A percentile compares a stretch with the other conserved stretches of the same genome.
Evolutionary conservation across 768 basidiomycete genomes (phyloP).

Genomic region (Rhizopogon sp.): DNA sequence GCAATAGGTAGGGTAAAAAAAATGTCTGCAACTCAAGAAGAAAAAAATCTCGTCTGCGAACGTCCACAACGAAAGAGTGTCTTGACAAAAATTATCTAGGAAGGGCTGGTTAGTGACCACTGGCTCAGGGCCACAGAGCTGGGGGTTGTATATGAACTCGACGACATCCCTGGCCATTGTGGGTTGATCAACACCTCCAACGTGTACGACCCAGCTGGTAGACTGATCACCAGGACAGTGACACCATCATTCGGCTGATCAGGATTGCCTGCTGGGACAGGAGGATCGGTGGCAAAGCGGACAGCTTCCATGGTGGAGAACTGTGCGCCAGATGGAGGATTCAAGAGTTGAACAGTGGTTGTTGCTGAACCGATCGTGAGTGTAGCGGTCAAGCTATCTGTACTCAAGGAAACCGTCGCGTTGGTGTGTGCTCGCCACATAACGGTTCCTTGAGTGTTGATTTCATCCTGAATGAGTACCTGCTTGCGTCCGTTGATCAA

Average conservation of each 20-base stretch:
- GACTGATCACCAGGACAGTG: slow-evolving; percentile 69
- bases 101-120: slow-evolving; percentile 81
- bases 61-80: not conserved
- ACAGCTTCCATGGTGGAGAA: slow-evolving; percentile 54
- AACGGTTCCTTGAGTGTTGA: slow-evolving; percentile 50
- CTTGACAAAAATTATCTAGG: slow-evolving; percentile 13
- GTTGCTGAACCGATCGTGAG: slow-evolving; percentile 67
- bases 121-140: slow-evolving; percentile 59
- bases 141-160: slow-evolving; percentile 62
- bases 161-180: slow-evolving; percentile 75
- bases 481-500: slow-evolving; percentile 79
- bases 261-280: slow-evolving; percentile 47
- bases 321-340: slow-evolving; percentile 56
- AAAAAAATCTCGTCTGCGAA: not conserved
- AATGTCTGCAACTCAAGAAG: not conserved
- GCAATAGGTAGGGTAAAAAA: not conserved
- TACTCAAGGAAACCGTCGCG: slow-evolving; percentile 62
- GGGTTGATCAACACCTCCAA: slow-evolving; percentile 89
- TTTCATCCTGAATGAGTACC: slow-evolving; percentile 92
- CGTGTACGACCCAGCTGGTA: slow-evolving; percentile 63
- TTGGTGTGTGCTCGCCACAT: slow-evolving; percentile 98
- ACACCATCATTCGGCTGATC: slow-evolving; percentile 80
- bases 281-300: slow-evolving; percentile 56
- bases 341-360: slow-evolving; percentile 61
- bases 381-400: slow-evolving; percentile 63